Conservation (phyloP, 2,329 filamentous ascomycete genomes). For the Arthroderma uncinatum region DNA sequence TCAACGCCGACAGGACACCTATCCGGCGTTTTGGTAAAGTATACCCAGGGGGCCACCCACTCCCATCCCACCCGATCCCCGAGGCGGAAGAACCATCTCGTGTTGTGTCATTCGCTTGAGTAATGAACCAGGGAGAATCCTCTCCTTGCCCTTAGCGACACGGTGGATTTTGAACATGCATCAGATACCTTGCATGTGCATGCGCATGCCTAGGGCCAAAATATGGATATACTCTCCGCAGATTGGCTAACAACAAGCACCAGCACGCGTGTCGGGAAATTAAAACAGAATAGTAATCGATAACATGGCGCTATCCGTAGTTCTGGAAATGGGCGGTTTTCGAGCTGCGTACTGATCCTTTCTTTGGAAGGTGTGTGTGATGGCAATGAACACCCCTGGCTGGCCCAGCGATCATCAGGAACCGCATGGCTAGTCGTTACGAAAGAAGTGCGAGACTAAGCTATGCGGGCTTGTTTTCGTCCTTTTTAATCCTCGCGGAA, state of each 20-base stretch:
- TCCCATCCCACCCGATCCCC: too few relatives aligned
- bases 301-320: background rate
- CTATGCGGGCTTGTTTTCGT: background rate
- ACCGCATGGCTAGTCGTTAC: background rate
- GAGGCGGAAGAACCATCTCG: background rate
- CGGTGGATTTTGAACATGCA: background rate
- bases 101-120: background rate
- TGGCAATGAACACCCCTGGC: background rate
- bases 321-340: background rate
- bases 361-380: conserved; percentile 1
- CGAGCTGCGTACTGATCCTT: background rate
- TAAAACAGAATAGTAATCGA: background rate
- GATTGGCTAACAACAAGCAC: background rate
- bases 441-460: background rate
- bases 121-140: background rate
- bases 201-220: background rate
- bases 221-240: background rate
- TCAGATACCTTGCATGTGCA: background rate
- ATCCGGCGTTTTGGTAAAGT: background rate
- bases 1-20: background rate
- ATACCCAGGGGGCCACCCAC: background rate
- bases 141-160: background rate
- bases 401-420: background rate
- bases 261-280: background rate
- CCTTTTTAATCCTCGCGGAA: background rate